Evolutionary conservation across 2,329 filamentous ascomycete genomes (phyloP), one percentile per base, ranked within the genome.

Genomic region (Exophiala sp.): DNA sequence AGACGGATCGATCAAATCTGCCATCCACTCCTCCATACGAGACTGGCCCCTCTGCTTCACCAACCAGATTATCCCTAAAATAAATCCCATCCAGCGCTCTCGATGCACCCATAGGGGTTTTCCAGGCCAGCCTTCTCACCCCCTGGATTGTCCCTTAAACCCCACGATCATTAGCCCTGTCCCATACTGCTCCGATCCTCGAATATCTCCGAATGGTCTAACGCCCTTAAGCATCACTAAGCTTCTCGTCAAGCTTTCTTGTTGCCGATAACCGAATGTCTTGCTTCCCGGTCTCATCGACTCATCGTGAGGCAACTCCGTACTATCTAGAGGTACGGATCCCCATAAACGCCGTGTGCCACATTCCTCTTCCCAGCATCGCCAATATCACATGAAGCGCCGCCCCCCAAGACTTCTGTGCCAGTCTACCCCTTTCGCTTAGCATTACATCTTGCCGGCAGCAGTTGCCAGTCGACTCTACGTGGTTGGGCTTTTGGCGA

Each of bases 211-310:
- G 48, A 33, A 47, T 58, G 52, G 20, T 8, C 33, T 36, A 10
- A 34, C 40, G 20, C 50, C 35, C 50, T 44, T 41, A 49, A 47
- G 53, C 14, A 14, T 39, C 47, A 38, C 48, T 12, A 77, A 12
- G 75, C 71, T 50, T 63, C 68, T 29, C 75, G 74, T 55, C 68
- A 70, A 44, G 79, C 67, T 53, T 69, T 68, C n/a, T 78, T 62
- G 36, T 64, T 68, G 54, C 47, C 51, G 54, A 57, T 60, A 33
- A 29, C 48, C 57, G 54, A 60, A 32, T 48, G 40, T 14, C 4
- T 29, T 16, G 18, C 11, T 53, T 33, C 34, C 57, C 42, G 43
- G 57, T 47, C 54, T 60, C 57, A 57, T 51, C 38, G 57, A 50
- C 54, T 60, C 57, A 57, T 51, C 38, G 44, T 60, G 57, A 60